A percentile compares a stretch with the other conserved stretches of the same genome.
phyloP scores from a whole-genome alignment of 139 green algal genomes.

The Micractinium conductrix region DNA sequence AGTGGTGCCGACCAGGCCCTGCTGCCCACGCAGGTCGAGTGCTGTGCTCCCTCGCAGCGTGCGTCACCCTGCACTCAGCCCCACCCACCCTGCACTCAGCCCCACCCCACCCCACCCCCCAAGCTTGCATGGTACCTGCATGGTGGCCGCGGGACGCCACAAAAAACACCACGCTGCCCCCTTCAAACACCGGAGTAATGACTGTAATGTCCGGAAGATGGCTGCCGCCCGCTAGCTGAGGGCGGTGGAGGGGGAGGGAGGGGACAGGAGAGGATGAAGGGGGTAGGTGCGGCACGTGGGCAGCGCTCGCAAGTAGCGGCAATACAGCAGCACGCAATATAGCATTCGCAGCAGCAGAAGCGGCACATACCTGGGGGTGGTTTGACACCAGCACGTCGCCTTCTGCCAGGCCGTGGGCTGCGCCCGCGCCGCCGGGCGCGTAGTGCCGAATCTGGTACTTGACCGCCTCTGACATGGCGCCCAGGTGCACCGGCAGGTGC shows the following conservation, averaged over 20 bases:
- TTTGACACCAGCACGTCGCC: slow-evolving; percentile 96
- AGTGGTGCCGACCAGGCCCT: neutral
- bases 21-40: neutral
- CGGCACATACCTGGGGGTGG: no score
- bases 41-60: no score
- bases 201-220: slow-evolving; percentile 99
- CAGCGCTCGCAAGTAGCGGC: no score
- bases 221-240: slow-evolving; percentile 88
- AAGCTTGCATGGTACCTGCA: slow-evolving; percentile 28
- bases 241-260: no score
- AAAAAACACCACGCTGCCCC: slow-evolving; percentile 90
- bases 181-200: slow-evolving; percentile 93
- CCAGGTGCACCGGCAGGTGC: slow-evolving; percentile 97
- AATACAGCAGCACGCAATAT: no score
- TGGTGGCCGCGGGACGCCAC: slow-evolving; percentile 91
- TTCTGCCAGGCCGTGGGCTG: slow-evolving; percentile 53
- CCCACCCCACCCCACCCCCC: neutral
- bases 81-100: no score
- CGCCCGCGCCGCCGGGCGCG: slow-evolving; percentile 34
- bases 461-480: slow-evolving; percentile 95
- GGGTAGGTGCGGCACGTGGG: no score
- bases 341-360: no score
- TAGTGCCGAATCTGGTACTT: slow-evolving; percentile 85
- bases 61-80: no score
- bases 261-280: no score